Percentiles rank a stretch among this genome's conserved stretches.
These are phyloP conservation scores for Talaromyces sp. DNA, from an alignment of 2,329 filamentous ascomycete species.

Conservation along the genomic window DNA sequence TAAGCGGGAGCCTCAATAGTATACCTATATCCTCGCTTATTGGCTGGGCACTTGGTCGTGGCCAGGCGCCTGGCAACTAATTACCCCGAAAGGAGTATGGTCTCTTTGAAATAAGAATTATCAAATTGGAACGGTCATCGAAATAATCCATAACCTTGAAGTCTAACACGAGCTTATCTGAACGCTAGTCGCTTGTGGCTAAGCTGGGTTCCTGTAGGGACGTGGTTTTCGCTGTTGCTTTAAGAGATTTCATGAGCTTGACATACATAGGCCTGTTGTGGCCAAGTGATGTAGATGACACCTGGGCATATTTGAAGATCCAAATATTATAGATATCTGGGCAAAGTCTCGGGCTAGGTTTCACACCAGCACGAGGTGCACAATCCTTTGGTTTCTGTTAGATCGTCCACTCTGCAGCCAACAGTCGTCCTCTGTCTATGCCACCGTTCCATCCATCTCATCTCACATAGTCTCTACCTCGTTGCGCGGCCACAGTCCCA, in stretches of 20 bases:
- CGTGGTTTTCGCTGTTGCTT: background rate
- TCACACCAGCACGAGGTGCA: too few species aligned
- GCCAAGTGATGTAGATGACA: background rate
- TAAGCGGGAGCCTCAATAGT: constrained; percentile 16
- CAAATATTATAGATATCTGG: background rate
- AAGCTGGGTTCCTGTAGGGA: background rate
- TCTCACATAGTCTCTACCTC: background rate
- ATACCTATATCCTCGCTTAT: constrained; percentile 1
- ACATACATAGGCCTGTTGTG: background rate
- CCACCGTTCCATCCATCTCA: constrained; percentile 8
- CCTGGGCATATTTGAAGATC: background rate
- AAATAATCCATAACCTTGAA: constrained; percentile 3
- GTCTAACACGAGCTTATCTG: constrained; percentile 12
- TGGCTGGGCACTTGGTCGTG: background rate
- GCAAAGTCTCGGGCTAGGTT: background rate
- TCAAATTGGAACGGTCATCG: constrained; percentile 17
- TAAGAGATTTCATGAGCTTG: background rate
- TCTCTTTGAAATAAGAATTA: constrained; percentile 7
- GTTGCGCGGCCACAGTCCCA: background rate
- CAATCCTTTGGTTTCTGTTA: too few species aligned
- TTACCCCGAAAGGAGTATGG: too few species aligned
- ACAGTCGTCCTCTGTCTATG: background rate
- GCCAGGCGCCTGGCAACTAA: too few species aligned
- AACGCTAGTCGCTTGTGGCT: background rate
- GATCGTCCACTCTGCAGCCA: background rate